These are phyloP conservation scores for Sporothrix schenckii DNA, from an alignment of 2,329 filamentous ascomycete genomes.

Conservation along the genomic window DNA sequence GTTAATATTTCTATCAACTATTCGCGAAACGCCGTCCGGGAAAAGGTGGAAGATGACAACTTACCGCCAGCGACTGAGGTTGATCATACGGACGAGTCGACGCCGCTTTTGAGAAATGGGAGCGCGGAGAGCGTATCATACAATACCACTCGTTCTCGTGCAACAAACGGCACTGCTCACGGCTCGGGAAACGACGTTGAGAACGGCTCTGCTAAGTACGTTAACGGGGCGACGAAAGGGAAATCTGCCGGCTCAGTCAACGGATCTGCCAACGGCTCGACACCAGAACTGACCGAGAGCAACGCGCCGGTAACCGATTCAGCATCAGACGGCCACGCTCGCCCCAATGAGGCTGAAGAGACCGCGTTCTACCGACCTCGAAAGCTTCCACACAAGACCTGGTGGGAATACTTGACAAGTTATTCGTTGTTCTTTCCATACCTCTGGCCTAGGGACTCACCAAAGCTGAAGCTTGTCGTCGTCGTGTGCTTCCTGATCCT, in stretches of 20 bases:
- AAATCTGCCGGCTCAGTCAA: slow-evolving; percentile 37
- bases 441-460: slow-evolving; percentile 85
- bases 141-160: neutral
- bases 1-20: slow-evolving; percentile 59
- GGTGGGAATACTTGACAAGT: slow-evolving; percentile 93
- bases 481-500: slow-evolving; percentile 81
- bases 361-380: slow-evolving; percentile 88
- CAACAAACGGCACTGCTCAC: slow-evolving; percentile 8
- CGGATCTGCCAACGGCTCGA: slow-evolving; percentile 47
- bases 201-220: slow-evolving; percentile 14
- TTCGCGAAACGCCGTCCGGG: slow-evolving; percentile 48
- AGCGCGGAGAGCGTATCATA: slow-evolving; percentile 38
- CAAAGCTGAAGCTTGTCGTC: slow-evolving; percentile 74
- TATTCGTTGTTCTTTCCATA: slow-evolving; percentile 96
- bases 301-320: slow-evolving; percentile 37
- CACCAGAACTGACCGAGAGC: neutral
- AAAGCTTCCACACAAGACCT: slow-evolving; percentile 82
- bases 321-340: neutral
- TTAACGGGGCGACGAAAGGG: slow-evolving; percentile 36
- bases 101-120: slow-evolving; percentile 62
- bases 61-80: slow-evolving; percentile 16
- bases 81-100: slow-evolving; percentile 54
- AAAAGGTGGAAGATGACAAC: slow-evolving; percentile 50
- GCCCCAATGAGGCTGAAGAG: slow-evolving; percentile 55
- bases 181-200: neutral